A percentile compares a stretch with the other conserved stretches of the same genome.
These are phyloP conservation scores for Coemansia sp. DNA, from an alignment of 192 early-diverging fungal genomes.

Conservation along the genomic window DNA sequence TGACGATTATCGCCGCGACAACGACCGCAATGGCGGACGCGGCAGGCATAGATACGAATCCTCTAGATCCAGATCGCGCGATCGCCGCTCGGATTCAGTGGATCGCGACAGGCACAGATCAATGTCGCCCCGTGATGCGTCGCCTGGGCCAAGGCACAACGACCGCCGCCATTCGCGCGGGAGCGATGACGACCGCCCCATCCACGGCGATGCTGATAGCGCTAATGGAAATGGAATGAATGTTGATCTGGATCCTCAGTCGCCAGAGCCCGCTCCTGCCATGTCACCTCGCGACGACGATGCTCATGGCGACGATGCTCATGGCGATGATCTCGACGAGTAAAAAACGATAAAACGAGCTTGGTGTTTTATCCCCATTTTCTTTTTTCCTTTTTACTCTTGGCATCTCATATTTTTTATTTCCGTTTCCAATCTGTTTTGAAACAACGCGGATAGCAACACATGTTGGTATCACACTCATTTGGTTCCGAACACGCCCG, in stretches of 20 bases:
- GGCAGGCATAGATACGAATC: background rate
- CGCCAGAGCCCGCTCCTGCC: conserved; percentile 6
- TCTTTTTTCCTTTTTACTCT: background rate
- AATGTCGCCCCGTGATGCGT: background rate
- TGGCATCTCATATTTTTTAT: no score
- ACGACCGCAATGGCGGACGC: background rate
- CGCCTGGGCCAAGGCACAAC: conserved; percentile 1
- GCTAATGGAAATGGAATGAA: background rate
- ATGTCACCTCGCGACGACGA: conserved; percentile 11
- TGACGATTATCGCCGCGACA: background rate
- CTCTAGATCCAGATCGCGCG: conserved; percentile 1
- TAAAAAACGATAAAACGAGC: background rate
- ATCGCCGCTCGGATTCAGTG: background rate
- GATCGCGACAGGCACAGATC: conserved; percentile 5
- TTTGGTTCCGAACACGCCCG: no score
- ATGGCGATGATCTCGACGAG: conserved; percentile 7
- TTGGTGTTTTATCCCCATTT: background rate
- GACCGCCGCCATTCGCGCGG: conserved; percentile 5
- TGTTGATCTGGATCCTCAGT: conserved; percentile 14
- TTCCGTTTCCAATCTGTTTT: no score
- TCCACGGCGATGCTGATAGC: background rate
- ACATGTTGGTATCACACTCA: no score
- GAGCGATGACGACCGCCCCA: conserved; percentile 17
- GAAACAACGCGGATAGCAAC: no score
- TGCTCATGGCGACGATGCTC: conserved; percentile 16